phyloP scores from a whole-genome alignment of 306 rosid species.

The Dryas alaskensis region DNA sequence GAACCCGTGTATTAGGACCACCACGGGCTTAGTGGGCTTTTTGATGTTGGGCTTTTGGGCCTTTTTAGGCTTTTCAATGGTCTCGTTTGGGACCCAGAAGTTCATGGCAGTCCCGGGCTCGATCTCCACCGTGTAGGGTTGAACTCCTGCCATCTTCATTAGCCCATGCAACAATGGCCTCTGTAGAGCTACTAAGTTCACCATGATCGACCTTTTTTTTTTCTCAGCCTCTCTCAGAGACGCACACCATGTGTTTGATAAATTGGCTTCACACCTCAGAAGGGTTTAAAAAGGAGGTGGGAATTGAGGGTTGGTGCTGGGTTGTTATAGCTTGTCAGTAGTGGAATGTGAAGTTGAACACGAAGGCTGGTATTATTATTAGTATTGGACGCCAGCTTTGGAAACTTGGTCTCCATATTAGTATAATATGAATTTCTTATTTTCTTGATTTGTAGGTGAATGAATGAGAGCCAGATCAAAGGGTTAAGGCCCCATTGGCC shows the following conservation, averaged over 20 bases:
- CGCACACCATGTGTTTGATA: background rate
- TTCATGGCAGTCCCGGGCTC: slow-evolving; percentile 74
- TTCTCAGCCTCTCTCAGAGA: too few species aligned
- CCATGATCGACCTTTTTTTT: slow-evolving; percentile 37
- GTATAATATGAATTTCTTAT: background rate
- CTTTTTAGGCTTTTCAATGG: slow-evolving; percentile 49
- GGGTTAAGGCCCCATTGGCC: background rate
- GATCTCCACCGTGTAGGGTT: slow-evolving; percentile 63
- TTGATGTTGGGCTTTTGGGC: slow-evolving; percentile 22
- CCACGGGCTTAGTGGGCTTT: slow-evolving; percentile 62
- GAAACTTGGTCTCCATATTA: background rate
- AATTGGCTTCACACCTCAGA: background rate
- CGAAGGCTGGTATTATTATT: background rate
- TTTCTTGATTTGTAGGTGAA: background rate
- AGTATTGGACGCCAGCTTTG: background rate
- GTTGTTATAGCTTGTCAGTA: slow-evolving; percentile 29
- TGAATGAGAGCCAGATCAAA: background rate
- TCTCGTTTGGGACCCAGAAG: slow-evolving; percentile 75
- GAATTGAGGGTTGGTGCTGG: slow-evolving; percentile 41
- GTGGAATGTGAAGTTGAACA: background rate
- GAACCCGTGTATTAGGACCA: slow-evolving; percentile 76
- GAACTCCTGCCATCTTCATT: slow-evolving; percentile 87
- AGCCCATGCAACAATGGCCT: slow-evolving; percentile 57
- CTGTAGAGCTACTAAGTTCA: slow-evolving; percentile 73
- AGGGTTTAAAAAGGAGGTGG: background rate